Percentiles rank a stretch among this genome's conserved stretches.
These are phyloP conservation scores for Bolboschoenoplectus hybrid DNA, from an alignment of 202 grass and related monocot species.

Conservation along the genomic window DNA sequence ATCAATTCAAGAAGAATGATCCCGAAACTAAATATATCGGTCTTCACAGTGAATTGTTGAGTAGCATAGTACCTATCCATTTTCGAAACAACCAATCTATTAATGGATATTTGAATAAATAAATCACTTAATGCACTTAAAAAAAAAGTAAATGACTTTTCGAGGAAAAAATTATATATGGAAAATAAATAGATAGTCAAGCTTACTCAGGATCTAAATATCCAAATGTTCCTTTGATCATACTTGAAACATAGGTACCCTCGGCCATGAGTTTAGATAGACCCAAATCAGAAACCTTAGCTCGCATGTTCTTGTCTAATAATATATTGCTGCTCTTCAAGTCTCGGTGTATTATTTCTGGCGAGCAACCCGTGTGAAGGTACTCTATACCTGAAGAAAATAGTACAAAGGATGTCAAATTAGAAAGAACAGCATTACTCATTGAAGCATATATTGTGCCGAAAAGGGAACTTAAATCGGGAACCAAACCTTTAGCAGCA, in stretches of 20 bases:
- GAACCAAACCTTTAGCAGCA: slow-evolving; percentile 45
- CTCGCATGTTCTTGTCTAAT: slow-evolving; percentile 44
- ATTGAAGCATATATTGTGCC: background rate
- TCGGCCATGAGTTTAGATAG: slow-evolving; percentile 38
- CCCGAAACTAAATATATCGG: slow-evolving; percentile 43
- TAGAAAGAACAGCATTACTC: background rate
- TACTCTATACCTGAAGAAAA: slow-evolving; percentile 37
- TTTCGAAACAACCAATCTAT: background rate
- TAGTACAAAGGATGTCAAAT: background rate
- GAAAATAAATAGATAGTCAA: background rate
- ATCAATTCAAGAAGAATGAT: slow-evolving; percentile 27
- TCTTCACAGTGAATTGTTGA: slow-evolving; percentile 44
- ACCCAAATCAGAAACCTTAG: slow-evolving; percentile 46
- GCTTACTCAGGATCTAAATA: slow-evolving; percentile 46
- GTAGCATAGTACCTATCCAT: slow-evolving; percentile 43
- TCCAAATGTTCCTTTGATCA: slow-evolving; percentile 38
- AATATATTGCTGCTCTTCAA: slow-evolving; percentile 46
- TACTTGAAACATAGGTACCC: slow-evolving; percentile 37
- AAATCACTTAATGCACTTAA: background rate
- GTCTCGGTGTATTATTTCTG: slow-evolving; percentile 41
- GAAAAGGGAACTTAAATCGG: background rate
- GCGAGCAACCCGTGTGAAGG: slow-evolving; percentile 44
- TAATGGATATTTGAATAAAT: background rate
- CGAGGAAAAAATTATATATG: background rate
- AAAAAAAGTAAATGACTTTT: background rate